A percentile compares a stretch with the other conserved stretches of the same genome.
Conservation (phyloP, 306 rosid species). For the Gynostemma pentaphyllum region DNA sequence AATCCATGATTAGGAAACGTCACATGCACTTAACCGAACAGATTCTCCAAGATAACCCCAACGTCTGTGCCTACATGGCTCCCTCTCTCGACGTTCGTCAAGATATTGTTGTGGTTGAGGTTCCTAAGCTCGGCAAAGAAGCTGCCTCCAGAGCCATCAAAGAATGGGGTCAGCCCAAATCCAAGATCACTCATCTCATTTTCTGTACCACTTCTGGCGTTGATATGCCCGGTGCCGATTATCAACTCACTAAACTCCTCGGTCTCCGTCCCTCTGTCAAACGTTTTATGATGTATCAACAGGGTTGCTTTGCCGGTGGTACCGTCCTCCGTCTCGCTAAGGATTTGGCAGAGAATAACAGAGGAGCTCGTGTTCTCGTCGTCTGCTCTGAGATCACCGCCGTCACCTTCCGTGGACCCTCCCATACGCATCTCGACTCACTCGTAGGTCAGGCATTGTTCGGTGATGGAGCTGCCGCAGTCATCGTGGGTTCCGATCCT, state of each 20-base stretch:
- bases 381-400: constrained; percentile 62
- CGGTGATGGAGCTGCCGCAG: constrained; percentile 42
- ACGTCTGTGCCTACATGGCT: constrained; percentile 43
- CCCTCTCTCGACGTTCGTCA: constrained; percentile 50
- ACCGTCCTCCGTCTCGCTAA: constrained; percentile 55
- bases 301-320: constrained; percentile 60
- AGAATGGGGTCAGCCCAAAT: constrained; percentile 63
- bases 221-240: constrained; percentile 60
- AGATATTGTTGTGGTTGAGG: constrained; percentile 45
- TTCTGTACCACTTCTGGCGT: constrained; percentile 61
- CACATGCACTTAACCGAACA: constrained; percentile 46
- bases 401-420: constrained; percentile 53
- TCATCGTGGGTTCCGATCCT: constrained; percentile 38
- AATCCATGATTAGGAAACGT: constrained; percentile 48
- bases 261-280: constrained; percentile 49
- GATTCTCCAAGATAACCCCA: constrained; percentile 28
- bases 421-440: constrained; percentile 38
- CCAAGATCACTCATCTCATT: constrained; percentile 44
- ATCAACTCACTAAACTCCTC: constrained; percentile 45
- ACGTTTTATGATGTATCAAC: constrained; percentile 57
- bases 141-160: constrained; percentile 41
- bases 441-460: constrained; percentile 48
- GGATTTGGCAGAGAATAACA: constrained; percentile 54
- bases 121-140: constrained; percentile 46
- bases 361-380: constrained; percentile 37